These are phyloP conservation scores for Coemansia sp. DNA, from an alignment of 192 early-diverging fungal genomes.

Conservation along the genomic window DNA sequence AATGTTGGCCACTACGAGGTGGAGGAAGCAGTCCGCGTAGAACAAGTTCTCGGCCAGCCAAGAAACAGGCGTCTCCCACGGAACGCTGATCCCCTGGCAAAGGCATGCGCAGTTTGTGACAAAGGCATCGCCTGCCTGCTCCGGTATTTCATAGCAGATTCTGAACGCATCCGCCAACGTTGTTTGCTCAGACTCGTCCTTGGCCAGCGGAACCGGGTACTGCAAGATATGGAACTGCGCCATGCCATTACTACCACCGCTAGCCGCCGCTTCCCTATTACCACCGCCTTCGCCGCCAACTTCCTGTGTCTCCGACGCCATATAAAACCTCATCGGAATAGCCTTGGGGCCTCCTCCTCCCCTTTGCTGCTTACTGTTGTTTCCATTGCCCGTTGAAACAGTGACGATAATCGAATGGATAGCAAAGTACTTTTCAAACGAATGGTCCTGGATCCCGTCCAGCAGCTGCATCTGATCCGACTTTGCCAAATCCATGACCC, in stretches of 20 bases:
- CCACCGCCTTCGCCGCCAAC: conserved; percentile 9
- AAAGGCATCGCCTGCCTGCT: conserved; percentile 50
- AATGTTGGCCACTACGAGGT: conserved; percentile 60
- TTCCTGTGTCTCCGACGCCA: conserved; percentile 17
- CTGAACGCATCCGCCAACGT: conserved; percentile 41
- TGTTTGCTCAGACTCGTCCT: conserved; percentile 11
- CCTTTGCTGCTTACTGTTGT: background rate
- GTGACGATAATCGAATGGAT: conserved; percentile 36
- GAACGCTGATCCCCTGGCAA: conserved; percentile 69
- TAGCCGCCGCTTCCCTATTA: background rate
- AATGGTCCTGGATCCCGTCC: conserved; percentile 60
- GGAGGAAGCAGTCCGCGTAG: conserved; percentile 82
- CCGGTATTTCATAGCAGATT: conserved; percentile 55
- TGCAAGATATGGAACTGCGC: conserved; percentile 43
- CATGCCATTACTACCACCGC: background rate
- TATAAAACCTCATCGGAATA: conserved; percentile 41
- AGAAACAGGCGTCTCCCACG: conserved; percentile 68
- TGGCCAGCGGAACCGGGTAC: conserved; percentile 34
- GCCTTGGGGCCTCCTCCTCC: conserved; percentile 24
- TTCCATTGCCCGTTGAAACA: background rate
- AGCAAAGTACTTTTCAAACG: conserved; percentile 50
- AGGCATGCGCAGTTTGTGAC: conserved; percentile 54
- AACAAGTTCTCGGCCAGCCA: conserved; percentile 76
- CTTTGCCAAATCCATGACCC: conserved; percentile 83
- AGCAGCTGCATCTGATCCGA: conserved; percentile 78